Evolutionary conservation across 768 basidiomycete genomes (phyloP), one percentile per base, ranked within the genome.

Genomic region (Amanita rimosa): DNA sequence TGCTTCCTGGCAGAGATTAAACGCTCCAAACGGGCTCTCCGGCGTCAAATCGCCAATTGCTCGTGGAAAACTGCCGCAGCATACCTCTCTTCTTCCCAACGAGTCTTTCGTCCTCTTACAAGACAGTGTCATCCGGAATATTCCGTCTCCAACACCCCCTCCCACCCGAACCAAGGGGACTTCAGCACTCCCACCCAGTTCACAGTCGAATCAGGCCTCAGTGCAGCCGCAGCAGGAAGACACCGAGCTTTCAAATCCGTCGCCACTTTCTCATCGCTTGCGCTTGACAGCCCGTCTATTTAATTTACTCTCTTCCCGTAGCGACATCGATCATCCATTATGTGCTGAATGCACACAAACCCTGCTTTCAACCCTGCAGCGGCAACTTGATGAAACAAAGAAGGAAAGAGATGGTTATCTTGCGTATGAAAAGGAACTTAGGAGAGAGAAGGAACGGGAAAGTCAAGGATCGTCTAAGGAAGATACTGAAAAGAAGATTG

Each of bases 291-390:
- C 75, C 52, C 79, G 79, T 16, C 71, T 92, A 34, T 83, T 88
- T 61, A 85, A 85, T 61, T 62, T 89, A 26, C 71, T 91, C 38
- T 86, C 87, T 10, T 76, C 81, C 49, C 73, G 81, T 37, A 81
- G 84, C 46, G 84, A 85, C 27, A 78, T 94, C 38, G 90, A 93
- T 61, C 93, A 97, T 61, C 96, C 96, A 4, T 73, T 99, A 6
- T 99, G 96, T 63, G 80, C 85, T 0, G 95, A 98, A 58, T 99
- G 96, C 64, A 90, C 93, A 3, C 83, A 87, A 57, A 75, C 85
- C 42, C 66, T 98, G 29, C 75, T 94, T 26, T 71, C 71, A 1
- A 79, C 78, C 21, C 75, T 98, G 27, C 81, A 85, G 56, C 75
- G 75, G 40, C 83, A 91, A 59, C 71, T 95, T 13, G 91, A 95